Conservation (phyloP, 768 basidiomycete genomes). For the Kwoniella heveanensis region DNA sequence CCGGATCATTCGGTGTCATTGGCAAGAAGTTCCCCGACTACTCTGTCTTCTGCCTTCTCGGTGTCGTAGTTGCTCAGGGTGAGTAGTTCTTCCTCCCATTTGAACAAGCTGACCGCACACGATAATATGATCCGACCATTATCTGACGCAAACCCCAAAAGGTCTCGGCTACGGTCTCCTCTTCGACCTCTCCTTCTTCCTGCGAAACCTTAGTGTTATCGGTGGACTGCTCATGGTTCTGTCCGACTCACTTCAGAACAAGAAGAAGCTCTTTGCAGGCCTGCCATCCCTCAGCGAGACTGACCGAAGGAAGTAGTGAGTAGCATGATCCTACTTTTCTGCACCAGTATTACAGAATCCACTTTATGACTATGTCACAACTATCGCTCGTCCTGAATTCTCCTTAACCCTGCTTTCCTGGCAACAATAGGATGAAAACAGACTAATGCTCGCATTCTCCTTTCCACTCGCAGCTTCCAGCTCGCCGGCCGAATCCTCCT, state of each 20-base stretch:
- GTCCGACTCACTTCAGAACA: slow-evolving; percentile 86
- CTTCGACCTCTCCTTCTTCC: slow-evolving; percentile 99
- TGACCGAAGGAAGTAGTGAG: slow-evolving; percentile 97
- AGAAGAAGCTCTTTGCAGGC: slow-evolving; percentile 86
- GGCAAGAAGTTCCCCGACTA: slow-evolving; percentile 82
- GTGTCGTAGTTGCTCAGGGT: slow-evolving; percentile 87
- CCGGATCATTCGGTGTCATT: slow-evolving; percentile 81
- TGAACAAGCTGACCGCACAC: background rate
- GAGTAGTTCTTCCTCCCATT: slow-evolving; percentile 8
- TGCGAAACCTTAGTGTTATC: slow-evolving; percentile 95
- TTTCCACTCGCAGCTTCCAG: slow-evolving; percentile 70
- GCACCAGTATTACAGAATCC: no score
- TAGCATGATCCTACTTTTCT: slow-evolving; percentile 35
- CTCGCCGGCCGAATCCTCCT: slow-evolving; percentile 94
- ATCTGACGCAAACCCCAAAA: slow-evolving; percentile 7
- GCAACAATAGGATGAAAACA: background rate
- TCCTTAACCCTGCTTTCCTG: no score
- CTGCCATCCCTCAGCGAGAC: slow-evolving; percentile 87
- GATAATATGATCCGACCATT: no score
- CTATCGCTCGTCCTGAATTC: no score
- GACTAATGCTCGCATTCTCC: background rate
- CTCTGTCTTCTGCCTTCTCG: slow-evolving; percentile 83
- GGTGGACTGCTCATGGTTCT: slow-evolving; percentile 99
- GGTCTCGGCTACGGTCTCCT: slow-evolving; percentile 97
- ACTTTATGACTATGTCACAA: no score